Evolutionary conservation across 2,329 filamentous ascomycete species (phyloP), one percentile per base, ranked within the genome.

Genomic region (Pezicula radicicola): DNA sequence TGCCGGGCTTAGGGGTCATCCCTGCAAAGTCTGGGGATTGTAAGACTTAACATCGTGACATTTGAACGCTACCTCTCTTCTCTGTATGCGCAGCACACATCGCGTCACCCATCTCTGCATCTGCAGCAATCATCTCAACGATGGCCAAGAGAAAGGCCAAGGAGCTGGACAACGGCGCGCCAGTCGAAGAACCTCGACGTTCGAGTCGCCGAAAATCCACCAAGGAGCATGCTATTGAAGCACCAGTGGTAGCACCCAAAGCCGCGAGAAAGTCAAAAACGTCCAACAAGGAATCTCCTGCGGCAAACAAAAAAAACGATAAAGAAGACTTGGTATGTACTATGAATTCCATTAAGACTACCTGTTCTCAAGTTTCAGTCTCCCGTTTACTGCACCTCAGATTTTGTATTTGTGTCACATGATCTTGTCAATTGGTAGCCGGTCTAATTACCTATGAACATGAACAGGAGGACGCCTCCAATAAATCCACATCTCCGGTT

Each of bases 61-160:
- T 45, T 45, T 9, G 42, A 40, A 45, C 10, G 15, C 27, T 45
- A 13, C 25, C 10, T 12, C 6, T 25, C 25, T 25, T 6, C 25
- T 25, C 25, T 25, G 19, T 19, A 25, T 3, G 25, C 27, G 40
- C n/a, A 16, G 12, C 25, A 45, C 4, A 16, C 21, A 28, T 21
- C 19, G 42, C 21, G 7, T 30, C 42, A 30, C 27, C 42, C 19
- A 44, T 21, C 33, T 27, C 19, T 16, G 12, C 16, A 51, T 16
- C n/a, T 10, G 33, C 15, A 16, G 9, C 25, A 27, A 48, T 21
- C 45, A 33, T 18, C 36, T 1, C 18, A 13, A 51, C 19, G 6
- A 63, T 65, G 64, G 54, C 53, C 10, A 66, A 66, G 56, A 50
- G 63, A 48, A 66, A 65, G 51, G 57, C 56, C 37, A 58, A 58